Base-by-base conservation (phyloP, 2,329 filamentous ascomycete genomes). In the Exserohilum turcica region DNA sequence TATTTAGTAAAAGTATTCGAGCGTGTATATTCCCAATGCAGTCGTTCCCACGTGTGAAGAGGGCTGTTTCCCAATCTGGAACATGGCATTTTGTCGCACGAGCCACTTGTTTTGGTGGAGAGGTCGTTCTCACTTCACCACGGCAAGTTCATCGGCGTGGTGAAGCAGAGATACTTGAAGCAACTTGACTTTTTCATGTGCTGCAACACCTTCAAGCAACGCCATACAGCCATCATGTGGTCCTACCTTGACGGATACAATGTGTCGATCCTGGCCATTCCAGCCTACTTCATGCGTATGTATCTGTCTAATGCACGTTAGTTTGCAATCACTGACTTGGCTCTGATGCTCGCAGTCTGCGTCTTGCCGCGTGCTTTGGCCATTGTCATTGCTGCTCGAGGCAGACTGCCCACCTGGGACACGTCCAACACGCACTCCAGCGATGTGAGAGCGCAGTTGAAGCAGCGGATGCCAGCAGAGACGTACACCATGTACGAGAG, bases 401-500 rank as follows among this genome's bases (percentile, higher is more conserved):
- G 73, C 55, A 63, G 74, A 43, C 52, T 68, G n/a, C 52, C 56
- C 31, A 65, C 65, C 31, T 76, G 72, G 70, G 74, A 80, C 65
- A 80, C 79, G 57, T 67, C 68, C 64, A 78, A 77, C 54, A 76
- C 78, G 1, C 77, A 76, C 54, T 63, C 73, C 27, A 64, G 57
- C 13, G 68, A 69, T 56, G 39, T 74, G 31, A 72, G 73, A 21
- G 63, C 61, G 5, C 64, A 59, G 27, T 61, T 80, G 44, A 72
- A 74, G 52, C 70, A 76, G 42, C 63, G 66, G 5, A 68, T 79
- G 2, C 62, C 73, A 8, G 57, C 73, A 0, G 67, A 72, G 12
- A 66, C 64, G 5, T 79, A 74, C 55, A 74, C 71, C 10, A 70
- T 65, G 6, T 80, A 73, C 46, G 78, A 81, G 65, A 77, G 79